Evolutionary conservation across 805 yeast genomes (phyloP), one percentile per base, ranked within the genome.

Genomic region (Starmera dryadoides): DNA sequence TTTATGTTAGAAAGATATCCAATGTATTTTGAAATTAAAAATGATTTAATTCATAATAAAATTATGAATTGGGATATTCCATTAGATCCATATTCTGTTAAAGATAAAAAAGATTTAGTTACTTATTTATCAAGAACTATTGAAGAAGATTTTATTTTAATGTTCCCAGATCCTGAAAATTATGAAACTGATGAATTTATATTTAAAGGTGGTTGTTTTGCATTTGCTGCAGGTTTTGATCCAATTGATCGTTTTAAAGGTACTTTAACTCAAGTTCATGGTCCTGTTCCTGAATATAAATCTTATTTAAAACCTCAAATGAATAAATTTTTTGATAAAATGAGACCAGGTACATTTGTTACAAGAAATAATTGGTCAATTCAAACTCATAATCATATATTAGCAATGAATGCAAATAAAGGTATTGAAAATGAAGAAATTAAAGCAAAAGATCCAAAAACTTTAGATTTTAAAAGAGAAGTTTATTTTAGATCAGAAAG

Each of bases 141-240:
- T 2, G 86, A 81, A 47, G 88, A 81, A 48, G 89, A 84, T 51
- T 67, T 79, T 39, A 51, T 83, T 32, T 56, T 84, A 6, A 48
- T 83, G 48, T 51, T 73, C 41, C 61, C 59, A 11, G 63, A 59
- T 17, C 68, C 65, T 23, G 58, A 60, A 20, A 52, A 49, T 11
- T 60, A 50, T 21, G 57, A 56, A 28, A 68, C 69, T 15, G 75
- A 73, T 40, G 88, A 81, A 48, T 83, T 81, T 52, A 63, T 70
- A 4, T 25, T 5, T 12, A 4, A 25, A 12, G 28, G 28, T 16
- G 75, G 78, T 8, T 61, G 72, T 4, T 70, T 79, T 19, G 77
- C 79, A 6, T 81, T 80, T 48, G 87, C 91, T 1, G 76, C 81
- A 1, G 91, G 91, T 1, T 84, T 84, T 57, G 77, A 77, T 50